Percentiles rank a stretch among this genome's conserved stretches.
Conservation (phyloP, 2,329 filamentous ascomycete genomes). For the Ceratocystis cacaofunesta region DNA sequence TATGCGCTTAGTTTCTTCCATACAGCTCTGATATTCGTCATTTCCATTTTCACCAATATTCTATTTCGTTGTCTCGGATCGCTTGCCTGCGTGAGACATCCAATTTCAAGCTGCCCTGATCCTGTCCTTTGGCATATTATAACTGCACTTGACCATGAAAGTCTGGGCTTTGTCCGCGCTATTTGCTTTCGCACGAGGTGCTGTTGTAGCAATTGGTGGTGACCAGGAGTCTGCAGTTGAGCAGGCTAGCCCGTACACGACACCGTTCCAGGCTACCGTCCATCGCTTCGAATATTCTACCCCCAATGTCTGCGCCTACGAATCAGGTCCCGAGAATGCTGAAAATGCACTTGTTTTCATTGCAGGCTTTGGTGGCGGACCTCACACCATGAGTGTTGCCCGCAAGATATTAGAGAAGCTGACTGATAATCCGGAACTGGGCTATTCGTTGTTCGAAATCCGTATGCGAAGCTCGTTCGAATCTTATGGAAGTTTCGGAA, state of each 20-base stretch:
- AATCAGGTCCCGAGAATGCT: constrained; percentile 29
- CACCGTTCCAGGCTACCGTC: constrained; percentile 30
- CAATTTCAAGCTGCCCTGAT: too few species aligned
- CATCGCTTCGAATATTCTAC: constrained; percentile 33
- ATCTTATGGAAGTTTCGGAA: constrained; percentile 36
- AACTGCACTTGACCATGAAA: too few species aligned
- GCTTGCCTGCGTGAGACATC: too few species aligned
- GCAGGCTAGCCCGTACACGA: not conserved
- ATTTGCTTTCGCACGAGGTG: too few species aligned
- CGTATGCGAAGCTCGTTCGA: constrained; percentile 39
- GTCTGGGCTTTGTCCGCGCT: too few species aligned
- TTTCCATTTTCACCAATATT: too few species aligned
- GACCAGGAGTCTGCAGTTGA: too few species aligned
- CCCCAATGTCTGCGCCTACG: constrained; percentile 32
- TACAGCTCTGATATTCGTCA: too few species aligned
- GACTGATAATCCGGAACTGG: constrained; percentile 25
- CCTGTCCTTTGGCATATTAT: too few species aligned
- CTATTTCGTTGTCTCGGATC: too few species aligned
- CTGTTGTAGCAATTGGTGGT: too few species aligned
- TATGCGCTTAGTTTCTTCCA: too few species aligned
- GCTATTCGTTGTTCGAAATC: constrained; percentile 42
- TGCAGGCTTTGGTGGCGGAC: constrained; percentile 55
- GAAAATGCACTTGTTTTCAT: constrained; percentile 53
- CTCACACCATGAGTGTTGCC: constrained; percentile 47
- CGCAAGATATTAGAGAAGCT: constrained; percentile 32